A percentile compares a stretch with the other conserved stretches of the same genome.
Evolutionary conservation across 2,329 filamentous ascomycete genomes (phyloP).

Genomic region (Nothophaeocryptopus gaeumannii): DNA sequence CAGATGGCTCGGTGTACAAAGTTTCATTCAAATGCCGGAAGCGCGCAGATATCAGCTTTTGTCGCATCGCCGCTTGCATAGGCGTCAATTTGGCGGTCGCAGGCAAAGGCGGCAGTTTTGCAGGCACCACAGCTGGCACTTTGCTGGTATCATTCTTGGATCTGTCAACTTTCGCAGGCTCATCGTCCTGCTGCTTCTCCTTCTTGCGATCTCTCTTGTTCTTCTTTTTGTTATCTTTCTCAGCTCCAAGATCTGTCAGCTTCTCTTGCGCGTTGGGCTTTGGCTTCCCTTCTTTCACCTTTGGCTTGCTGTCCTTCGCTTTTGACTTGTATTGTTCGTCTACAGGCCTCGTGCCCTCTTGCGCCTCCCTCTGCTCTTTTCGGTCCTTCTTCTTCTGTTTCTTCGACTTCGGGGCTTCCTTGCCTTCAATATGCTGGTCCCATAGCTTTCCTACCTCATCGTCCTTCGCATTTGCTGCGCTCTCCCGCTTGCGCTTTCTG

Average conservation of each 20-base stretch:
- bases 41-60: constrained; percentile 89
- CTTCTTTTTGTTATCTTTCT: constrained; percentile 34
- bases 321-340: constrained; percentile 26
- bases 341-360: constrained; percentile 21
- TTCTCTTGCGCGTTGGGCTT: constrained; percentile 1
- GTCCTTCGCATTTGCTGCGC: constrained; percentile 53
- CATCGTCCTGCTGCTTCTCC: constrained; percentile 28
- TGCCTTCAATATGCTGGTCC: constrained; percentile 74
- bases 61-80: constrained; percentile 88
- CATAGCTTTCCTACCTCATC: constrained; percentile 73
- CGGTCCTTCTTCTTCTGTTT: constrained; percentile 27
- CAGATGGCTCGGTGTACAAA: constrained; percentile 87
- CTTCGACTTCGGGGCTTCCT: constrained; percentile 38
- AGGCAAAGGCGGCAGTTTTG: constrained; percentile 33
- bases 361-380: constrained; percentile 14
- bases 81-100: constrained; percentile 71
- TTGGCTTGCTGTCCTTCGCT: not conserved
- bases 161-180: constrained; percentile 3
- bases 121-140: constrained; percentile 20
- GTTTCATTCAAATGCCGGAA: constrained; percentile 98
- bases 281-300: constrained; percentile 31
- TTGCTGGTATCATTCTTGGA: constrained; percentile 20
- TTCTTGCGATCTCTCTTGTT: constrained; percentile 31
- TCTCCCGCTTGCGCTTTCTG: constrained; percentile 34
- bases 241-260: constrained; percentile 16